Percentiles rank a stretch among this genome's conserved stretches.
Evolutionary conservation across 352 stramenopile genomes (phyloP).

Genomic region (Globisporangium okanoganense): DNA sequence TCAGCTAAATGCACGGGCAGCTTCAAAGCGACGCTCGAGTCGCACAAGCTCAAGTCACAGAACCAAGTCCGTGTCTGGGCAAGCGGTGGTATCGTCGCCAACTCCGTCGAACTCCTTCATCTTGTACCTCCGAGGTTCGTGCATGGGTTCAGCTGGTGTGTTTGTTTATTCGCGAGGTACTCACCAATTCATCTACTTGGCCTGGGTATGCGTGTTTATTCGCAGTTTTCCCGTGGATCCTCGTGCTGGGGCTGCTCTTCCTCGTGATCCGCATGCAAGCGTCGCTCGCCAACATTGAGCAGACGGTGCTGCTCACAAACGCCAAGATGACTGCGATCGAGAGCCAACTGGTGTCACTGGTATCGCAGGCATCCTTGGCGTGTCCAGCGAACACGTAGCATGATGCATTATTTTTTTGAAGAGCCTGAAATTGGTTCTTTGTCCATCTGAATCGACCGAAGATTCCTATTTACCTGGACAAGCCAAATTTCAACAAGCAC

Average conservation of each 20-base stretch:
- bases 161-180: not conserved
- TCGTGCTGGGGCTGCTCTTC: constrained; percentile 57
- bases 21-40: constrained; percentile 13
- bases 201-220: not conserved
- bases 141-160: not conserved
- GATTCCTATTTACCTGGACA: constrained; percentile 14
- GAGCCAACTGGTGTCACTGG: constrained; percentile 18
- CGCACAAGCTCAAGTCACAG: constrained; percentile 6
- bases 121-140: constrained; percentile 18
- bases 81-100: not conserved
- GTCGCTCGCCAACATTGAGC: constrained; percentile 59
- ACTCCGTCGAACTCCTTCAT: constrained; percentile 16
- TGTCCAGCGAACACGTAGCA: constrained; percentile 20
- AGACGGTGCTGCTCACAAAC: constrained; percentile 37
- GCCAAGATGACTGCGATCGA: constrained; percentile 35
- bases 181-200: not conserved
- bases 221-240: constrained; percentile 60
- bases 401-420: not conserved
- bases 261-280: constrained; percentile 56
- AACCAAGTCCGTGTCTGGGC: not conserved
- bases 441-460: not conserved
- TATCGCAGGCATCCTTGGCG: constrained; percentile 4
- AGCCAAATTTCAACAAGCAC: not conserved
- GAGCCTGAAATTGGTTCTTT: not conserved
- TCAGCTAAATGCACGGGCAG: not conserved